Percentiles rank a stretch among this genome's conserved stretches.
Evolutionary conservation across 208 protist species (phyloP).

Genomic region (Herpetomonas tarakana): DNA sequence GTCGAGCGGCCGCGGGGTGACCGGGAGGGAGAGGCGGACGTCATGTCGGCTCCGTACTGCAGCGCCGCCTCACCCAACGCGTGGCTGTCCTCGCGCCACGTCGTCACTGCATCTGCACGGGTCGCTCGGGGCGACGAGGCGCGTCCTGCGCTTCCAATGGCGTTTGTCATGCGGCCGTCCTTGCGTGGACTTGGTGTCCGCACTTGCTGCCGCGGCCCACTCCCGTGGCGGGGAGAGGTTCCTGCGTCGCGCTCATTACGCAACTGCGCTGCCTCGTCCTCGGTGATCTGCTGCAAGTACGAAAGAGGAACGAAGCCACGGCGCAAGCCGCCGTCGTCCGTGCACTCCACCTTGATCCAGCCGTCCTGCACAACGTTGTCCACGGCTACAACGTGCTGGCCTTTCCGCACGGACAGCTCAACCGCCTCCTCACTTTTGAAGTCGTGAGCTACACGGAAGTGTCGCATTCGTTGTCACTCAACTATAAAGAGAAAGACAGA

Average conservation of each 20-base stretch:
- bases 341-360: slow-evolving; percentile 73
- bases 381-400: slow-evolving; percentile 45
- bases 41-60: not conserved
- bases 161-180: not conserved
- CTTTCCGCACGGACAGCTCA: slow-evolving; percentile 71
- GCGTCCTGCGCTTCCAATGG: too few species aligned
- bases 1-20: not conserved
- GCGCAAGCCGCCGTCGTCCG: slow-evolving; percentile 19
- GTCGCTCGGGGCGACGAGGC: too few species aligned
- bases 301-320: slow-evolving; percentile 78
- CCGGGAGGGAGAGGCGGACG: not conserved
- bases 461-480: too few species aligned
- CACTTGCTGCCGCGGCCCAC: not conserved
- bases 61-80: not conserved
- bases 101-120: not conserved
- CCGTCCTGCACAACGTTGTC: slow-evolving; percentile 63
- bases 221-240: too few species aligned
- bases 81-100: not conserved
- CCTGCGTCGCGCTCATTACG: not conserved
- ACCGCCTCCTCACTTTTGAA: slow-evolving; percentile 76
- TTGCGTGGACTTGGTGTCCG: not conserved
- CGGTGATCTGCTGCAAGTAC: slow-evolving; percentile 50
- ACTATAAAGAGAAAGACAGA: too few species aligned
- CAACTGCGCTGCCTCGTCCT: slow-evolving; percentile 1
- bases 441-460: slow-evolving; percentile 53